Percentiles rank a stretch among this genome's conserved stretches.
Conservation (phyloP, 768 basidiomycete species). For the Suillus fuscotomentosus region DNA sequence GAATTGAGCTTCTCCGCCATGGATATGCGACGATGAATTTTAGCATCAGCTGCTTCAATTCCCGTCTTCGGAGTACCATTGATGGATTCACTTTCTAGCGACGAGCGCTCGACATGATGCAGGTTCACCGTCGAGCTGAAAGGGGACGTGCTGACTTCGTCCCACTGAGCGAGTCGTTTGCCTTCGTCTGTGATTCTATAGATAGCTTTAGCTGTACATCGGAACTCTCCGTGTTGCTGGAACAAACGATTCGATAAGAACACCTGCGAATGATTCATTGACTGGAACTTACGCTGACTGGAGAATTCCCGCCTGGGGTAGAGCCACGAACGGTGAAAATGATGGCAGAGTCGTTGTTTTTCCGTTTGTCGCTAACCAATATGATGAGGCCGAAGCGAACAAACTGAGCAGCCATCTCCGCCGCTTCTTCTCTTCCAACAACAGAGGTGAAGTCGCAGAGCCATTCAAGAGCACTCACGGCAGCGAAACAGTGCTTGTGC, state of each 20-base stretch:
- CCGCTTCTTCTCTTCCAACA: conserved; percentile 93
- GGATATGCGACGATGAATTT: conserved; percentile 77
- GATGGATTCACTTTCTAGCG: conserved; percentile 43
- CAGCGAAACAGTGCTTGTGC: conserved; percentile 79
- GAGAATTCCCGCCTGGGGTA: conserved; percentile 70
- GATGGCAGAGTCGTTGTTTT: conserved; percentile 89
- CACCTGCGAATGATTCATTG: conserved; percentile 1
- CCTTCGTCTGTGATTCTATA: conserved; percentile 96
- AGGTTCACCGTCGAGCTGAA: conserved; percentile 66
- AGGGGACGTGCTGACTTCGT: conserved; percentile 53
- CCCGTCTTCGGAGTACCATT: conserved; percentile 24
- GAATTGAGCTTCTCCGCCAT: conserved; percentile 71
- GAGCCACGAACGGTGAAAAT: conserved; percentile 90
- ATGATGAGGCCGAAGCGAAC: conserved; percentile 90
- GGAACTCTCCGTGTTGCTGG: conserved; percentile 93
- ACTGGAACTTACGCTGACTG: conserved; percentile 57
- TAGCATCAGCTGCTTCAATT: conserved; percentile 45
- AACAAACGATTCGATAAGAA: conserved; percentile 15
- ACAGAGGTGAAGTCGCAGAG: conserved; percentile 96
- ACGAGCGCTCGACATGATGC: conserved; percentile 53
- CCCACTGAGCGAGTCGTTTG: conserved; percentile 83
- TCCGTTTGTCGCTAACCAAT: conserved; percentile 88
- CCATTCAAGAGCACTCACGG: conserved; percentile 92
- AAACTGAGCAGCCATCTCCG: conserved; percentile 97
- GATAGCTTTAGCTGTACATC: conserved; percentile 92